Evolutionary conservation across 208 protist species (phyloP).

Genomic region (Leishmania gerbilli): DNA sequence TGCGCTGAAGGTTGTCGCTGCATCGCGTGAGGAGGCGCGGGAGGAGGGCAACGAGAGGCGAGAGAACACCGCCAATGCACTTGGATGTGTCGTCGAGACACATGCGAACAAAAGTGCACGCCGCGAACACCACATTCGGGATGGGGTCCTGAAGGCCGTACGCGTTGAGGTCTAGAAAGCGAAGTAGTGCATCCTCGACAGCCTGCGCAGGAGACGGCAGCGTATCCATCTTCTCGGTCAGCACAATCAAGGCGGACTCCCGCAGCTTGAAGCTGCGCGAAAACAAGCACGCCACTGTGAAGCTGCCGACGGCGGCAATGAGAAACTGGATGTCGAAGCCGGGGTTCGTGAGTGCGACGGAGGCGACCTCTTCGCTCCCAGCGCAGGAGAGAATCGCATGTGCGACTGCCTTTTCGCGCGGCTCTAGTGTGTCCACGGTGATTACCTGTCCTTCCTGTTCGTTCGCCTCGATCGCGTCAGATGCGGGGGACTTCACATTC

Average conservation of each 20-base stretch:
- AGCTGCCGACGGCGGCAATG: conserved; percentile 45
- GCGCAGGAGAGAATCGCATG: conserved; percentile 32
- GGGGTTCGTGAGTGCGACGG: conserved; percentile 19
- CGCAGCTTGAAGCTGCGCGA: conserved; percentile 74
- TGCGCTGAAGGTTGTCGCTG: conserved; percentile 60
- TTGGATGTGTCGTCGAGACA: conserved; percentile 47
- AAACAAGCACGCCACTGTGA: conserved; percentile 75
- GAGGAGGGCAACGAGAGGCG: conserved; percentile 62
- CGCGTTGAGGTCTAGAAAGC: conserved; percentile 73
- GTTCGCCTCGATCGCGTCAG: conserved; percentile 18
- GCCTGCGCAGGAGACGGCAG: conserved; percentile 11
- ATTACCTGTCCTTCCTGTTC: conserved; percentile 16
- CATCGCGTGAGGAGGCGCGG: conserved; percentile 76
- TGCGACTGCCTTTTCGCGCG: conserved; percentile 34
- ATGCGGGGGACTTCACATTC: not conserved
- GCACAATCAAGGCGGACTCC: conserved; percentile 62
- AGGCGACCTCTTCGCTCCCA: conserved; percentile 23
- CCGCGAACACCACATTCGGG: conserved; percentile 72
- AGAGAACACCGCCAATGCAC: conserved; percentile 39
- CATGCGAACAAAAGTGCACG: conserved; percentile 73
- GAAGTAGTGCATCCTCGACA: conserved; percentile 71
- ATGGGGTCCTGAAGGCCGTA: conserved; percentile 86
- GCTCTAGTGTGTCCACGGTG: not conserved
- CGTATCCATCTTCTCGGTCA: conserved; percentile 43
- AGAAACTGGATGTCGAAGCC: conserved; percentile 39